Conservation (phyloP, 2,329 filamentous ascomycete genomes). For the Penicillium sp. region DNA sequence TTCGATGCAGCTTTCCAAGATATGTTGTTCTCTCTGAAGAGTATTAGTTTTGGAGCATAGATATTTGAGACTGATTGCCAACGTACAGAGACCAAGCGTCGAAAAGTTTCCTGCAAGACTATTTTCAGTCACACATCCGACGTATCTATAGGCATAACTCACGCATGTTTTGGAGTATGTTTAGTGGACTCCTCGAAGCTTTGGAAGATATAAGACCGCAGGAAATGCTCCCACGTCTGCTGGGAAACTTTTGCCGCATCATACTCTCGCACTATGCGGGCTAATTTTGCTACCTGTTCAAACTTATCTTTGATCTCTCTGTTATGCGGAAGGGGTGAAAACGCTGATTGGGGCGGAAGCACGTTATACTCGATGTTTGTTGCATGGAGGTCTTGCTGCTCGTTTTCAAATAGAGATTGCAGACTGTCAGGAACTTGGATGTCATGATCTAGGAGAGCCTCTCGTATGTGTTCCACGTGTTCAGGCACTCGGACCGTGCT, state of each 20-base stretch:
- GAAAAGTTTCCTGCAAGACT: conserved; percentile 1
- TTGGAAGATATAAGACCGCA: neutral
- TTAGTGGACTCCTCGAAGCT: neutral
- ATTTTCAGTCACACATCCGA: neutral
- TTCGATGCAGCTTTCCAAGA: neutral
- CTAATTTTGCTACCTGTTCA: neutral
- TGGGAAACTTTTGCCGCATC: neutral
- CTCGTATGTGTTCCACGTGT: neutral
- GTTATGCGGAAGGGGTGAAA: neutral
- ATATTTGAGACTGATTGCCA: neutral
- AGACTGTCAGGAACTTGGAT: neutral
- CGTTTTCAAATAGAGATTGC: neutral
- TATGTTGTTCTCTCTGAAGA: neutral
- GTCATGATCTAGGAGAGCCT: neutral
- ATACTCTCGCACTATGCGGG: neutral
- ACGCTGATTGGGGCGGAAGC: neutral
- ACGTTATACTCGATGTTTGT: neutral
- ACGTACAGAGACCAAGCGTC: conserved; percentile 8
- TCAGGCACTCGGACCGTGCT: neutral
- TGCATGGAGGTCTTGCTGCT: neutral
- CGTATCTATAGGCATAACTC: neutral
- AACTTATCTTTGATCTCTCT: conserved; percentile 1
- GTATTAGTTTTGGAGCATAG: neutral
- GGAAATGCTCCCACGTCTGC: neutral
- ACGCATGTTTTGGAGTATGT: neutral